Evolutionary conservation across 257 asterid species (phyloP).

Genomic region (Primulina tabacum): DNA sequence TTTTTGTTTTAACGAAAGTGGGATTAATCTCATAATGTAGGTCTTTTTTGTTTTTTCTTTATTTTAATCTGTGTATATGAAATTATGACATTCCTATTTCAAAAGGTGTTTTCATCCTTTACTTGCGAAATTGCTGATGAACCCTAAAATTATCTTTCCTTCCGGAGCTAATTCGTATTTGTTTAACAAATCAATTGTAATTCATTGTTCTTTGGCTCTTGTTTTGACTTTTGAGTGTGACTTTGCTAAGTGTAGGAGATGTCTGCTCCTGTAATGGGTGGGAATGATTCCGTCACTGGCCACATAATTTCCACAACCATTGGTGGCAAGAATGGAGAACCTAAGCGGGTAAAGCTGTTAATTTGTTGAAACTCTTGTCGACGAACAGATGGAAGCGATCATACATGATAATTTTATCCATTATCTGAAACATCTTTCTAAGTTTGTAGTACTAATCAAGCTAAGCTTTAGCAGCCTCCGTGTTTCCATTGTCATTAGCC

Average conservation of each 20-base stretch:
- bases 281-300: slow-evolving; percentile 72
- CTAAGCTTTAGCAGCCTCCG: background rate
- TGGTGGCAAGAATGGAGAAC: slow-evolving; percentile 96
- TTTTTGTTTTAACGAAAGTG: background rate
- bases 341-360: slow-evolving; percentile 63
- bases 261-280: slow-evolving; percentile 71
- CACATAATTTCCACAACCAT: slow-evolving; percentile 89
- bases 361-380: slow-evolving; percentile 8
- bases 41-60: background rate
- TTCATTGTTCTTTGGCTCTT: slow-evolving; percentile 18
- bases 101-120: no score
- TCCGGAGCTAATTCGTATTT: background rate
- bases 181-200: background rate
- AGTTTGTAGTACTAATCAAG: background rate
- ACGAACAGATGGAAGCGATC: background rate
- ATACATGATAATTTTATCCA: background rate
- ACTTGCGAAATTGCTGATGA: background rate
- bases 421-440: background rate
- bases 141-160: background rate
- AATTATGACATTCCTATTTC: background rate
- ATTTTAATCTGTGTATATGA: background rate
- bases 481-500: background rate
- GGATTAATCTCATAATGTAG: background rate
- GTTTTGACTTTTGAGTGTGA: slow-evolving; percentile 13
- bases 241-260: slow-evolving; percentile 52